Conservation (phyloP, 345 rosid species). For the Physaria fendleri region DNA sequence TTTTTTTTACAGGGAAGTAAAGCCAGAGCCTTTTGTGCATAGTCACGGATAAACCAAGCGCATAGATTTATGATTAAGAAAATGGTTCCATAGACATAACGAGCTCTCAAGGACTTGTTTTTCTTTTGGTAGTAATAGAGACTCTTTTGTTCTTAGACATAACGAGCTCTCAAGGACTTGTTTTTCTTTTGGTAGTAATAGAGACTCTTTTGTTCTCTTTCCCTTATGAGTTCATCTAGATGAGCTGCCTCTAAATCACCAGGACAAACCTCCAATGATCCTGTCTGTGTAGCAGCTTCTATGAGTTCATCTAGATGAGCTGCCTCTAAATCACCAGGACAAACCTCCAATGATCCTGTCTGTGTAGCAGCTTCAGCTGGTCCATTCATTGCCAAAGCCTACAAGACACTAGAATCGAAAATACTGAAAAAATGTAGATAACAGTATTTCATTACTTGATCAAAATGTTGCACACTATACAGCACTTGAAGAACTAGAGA, state of each 20-base stretch:
- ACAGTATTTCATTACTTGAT: not conserved
- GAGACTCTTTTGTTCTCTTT: slow-evolving; percentile 20
- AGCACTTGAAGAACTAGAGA: not conserved
- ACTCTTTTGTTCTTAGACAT: slow-evolving; percentile 24
- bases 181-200: slow-evolving; percentile 39
- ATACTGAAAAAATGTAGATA: not conserved
- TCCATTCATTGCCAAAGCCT: slow-evolving; percentile 13
- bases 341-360: slow-evolving; percentile 8
- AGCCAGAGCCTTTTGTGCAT: slow-evolving; percentile 50
- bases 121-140: slow-evolving; percentile 36
- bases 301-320: slow-evolving; percentile 20
- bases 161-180: slow-evolving; percentile 55
- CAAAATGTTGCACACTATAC: not conserved
- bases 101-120: slow-evolving; percentile 47
- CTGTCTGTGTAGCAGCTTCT: slow-evolving; percentile 1
- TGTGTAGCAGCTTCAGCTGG: not conserved
- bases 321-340: slow-evolving; percentile 33
- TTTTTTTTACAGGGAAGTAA: slow-evolving; percentile 47
- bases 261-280: slow-evolving; percentile 15
- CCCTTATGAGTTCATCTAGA: slow-evolving; percentile 16
- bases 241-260: slow-evolving; percentile 33
- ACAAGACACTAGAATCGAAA: not conserved
- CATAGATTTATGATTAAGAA: slow-evolving; percentile 58
- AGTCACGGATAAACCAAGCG: slow-evolving; percentile 90
- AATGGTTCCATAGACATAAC: slow-evolving; percentile 62